Evolutionary conservation across 306 rosid species (phyloP), one percentile per base, ranked within the genome.

Genomic region (Inga leiocalycina): DNA sequence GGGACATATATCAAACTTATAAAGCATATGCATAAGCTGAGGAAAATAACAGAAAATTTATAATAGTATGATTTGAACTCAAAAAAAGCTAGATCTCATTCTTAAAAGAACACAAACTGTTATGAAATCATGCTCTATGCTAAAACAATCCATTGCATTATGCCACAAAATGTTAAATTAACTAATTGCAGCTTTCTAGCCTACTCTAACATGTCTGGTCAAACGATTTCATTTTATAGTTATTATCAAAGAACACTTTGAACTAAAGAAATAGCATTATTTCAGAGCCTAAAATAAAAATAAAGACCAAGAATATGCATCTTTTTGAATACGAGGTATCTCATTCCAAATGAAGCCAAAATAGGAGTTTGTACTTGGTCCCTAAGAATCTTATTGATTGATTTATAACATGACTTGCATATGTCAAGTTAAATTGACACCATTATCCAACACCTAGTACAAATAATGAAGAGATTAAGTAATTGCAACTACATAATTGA

Each of bases 401-500:
- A 22, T n/a, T 12, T 64, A 22, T 12, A 32, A 43, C 15, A 43
- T 43, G 39, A 10, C 69, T 27, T 30, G 69, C 15, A 4, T 27
- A 27, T 49, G 56, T 4, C 56, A 49, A 96, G 49, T 45, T 45
- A 45, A 45, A 45, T 45, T 9, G 13, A 45, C 34, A 22, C 35
- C 67, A 61, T 61, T 11, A 61, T 61, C 4, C 15, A 61, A 61
- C 15, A n/a, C 65, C 14, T 22, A 61, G 35, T 61, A 24, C 35
- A 61, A 22, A 61, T 24, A 24, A 3, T 61, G 6, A 61, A 10
- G 35, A 24, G 35, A 24, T 3, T 61, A 24, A 24, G 27, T 24
- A 24, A 22, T 24, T 11, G 24, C 27, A 24, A 24, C 27, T 24
- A 24, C 27, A 24, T 24, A 24, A 24, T 24, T 24, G 27, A 24